Base-by-base conservation (phyloP, 2,329 filamentous ascomycete genomes). In the Venturia carpophila region DNA sequence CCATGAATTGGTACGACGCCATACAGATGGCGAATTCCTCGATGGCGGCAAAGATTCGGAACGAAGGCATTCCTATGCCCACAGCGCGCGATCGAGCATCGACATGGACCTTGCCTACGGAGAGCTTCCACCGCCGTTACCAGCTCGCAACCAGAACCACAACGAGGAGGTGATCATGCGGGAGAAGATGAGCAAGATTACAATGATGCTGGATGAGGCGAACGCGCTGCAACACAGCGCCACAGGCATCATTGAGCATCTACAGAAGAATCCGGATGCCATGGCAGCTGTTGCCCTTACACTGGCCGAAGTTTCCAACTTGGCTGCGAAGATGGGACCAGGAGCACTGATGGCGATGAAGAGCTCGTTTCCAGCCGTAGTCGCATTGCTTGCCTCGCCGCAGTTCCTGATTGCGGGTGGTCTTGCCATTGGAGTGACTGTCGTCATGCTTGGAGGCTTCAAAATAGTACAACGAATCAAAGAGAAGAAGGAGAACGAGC, bases 91-190 rank as follows among this genome's bases (percentile, higher is more conserved):
- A 86, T 65, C 37, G 19, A 61, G 55, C 30, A 87, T 96, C 70
- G 93, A 97, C 72, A 92, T 96, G 90, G 83, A 96, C 73, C 81
- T 97, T 9, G 93, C 93, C 9, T 97, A 97, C 71, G 93, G 93
- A 67, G 87, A 90, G 63, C 80, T 94, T 0, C 52, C 89, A 0
- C 86, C 90, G 65, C 84, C 92, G 70, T 76, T 91, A 15, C 79
- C 76, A 73, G 78, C 72, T 64, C 76, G 75, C 70, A 79, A 71
- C 62, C 73, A 77, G 47, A 71, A 80, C 64, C 73, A 77, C 47
- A 71, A 80, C 64, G 78, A 83, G 49, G 81, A 88, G 45, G 76
- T 79, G 15, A 84, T 87, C 66, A 79, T 90, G 62, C 83, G 85
- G 68, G 83, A 79, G 21, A 85, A 96, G 60, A 86, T 96, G 66